These are phyloP conservation scores for Cystofilobasidium bisporidii DNA, from an alignment of 768 basidiomycete species.

Conservation along the genomic window DNA sequence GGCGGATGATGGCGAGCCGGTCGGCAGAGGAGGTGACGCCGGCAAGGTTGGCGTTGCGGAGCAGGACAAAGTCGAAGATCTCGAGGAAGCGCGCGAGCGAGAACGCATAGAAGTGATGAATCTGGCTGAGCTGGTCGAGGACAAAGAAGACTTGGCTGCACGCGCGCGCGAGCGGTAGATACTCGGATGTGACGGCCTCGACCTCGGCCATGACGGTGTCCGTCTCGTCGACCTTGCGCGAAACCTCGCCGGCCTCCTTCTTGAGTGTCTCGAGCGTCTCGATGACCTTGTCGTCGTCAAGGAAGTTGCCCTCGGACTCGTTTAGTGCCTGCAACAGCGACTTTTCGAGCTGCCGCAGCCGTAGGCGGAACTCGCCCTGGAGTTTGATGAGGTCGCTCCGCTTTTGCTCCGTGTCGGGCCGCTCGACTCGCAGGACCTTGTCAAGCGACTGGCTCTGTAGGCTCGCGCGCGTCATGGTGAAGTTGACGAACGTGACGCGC, in stretches of 20 bases:
- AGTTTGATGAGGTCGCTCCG: slow-evolving; percentile 94
- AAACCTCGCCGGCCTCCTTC: slow-evolving; percentile 90
- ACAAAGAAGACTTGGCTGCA: slow-evolving; percentile 97
- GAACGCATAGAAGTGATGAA: slow-evolving; percentile 99
- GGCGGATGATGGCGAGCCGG: slow-evolving; percentile 69
- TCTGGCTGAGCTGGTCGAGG: slow-evolving; percentile 80
- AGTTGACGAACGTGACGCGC: slow-evolving; percentile 89
- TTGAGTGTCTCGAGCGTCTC: slow-evolving; percentile 91
- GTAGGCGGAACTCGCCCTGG: slow-evolving; percentile 92
- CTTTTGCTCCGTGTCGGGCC: slow-evolving; percentile 91
- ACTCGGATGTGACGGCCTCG: slow-evolving; percentile 88
- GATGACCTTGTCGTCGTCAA: slow-evolving; percentile 93
- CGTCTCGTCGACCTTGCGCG: slow-evolving; percentile 90
- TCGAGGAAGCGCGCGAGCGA: slow-evolving; percentile 96
- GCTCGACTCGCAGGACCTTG: slow-evolving; percentile 91
- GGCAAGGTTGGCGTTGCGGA: slow-evolving; percentile 76
- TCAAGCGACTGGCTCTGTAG: slow-evolving; percentile 96
- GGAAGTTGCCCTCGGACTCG: slow-evolving; percentile 90
- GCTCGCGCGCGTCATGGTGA: slow-evolving; percentile 97
- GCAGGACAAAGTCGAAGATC: slow-evolving; percentile 86
- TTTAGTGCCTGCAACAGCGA: slow-evolving; percentile 87
- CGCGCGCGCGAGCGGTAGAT: slow-evolving; percentile 84
- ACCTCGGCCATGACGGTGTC: slow-evolving; percentile 93
- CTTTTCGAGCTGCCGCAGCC: slow-evolving; percentile 84
- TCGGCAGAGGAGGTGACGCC: slow-evolving; percentile 60